phyloP scores from a whole-genome alignment of 1,284 basidiomycete genomes.

The Ustilago bromivora region DNA sequence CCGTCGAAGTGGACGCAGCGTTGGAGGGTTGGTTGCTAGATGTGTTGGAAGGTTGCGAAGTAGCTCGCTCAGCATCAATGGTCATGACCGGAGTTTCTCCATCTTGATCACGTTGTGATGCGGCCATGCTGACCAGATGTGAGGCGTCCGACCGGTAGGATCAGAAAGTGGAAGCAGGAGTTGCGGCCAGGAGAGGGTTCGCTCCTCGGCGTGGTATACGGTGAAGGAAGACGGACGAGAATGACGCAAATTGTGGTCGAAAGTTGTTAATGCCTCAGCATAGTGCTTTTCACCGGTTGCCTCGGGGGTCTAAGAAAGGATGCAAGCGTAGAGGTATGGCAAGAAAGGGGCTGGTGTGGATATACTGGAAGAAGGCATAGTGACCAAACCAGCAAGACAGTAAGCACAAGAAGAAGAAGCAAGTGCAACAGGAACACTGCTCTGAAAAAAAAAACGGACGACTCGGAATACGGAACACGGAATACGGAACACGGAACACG shows the following conservation, averaged over 20 bases:
- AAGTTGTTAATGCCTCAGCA: background rate
- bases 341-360: background rate
- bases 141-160: background rate
- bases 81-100: background rate
- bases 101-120: background rate
- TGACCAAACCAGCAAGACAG: no score
- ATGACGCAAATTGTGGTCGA: background rate
- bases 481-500: background rate
- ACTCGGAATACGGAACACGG: background rate
- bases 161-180: background rate
- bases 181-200: background rate
- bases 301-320: background rate
- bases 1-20: background rate
- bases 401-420: background rate
- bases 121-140: constrained; percentile 12
- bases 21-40: background rate
- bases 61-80: background rate
- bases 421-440: background rate
- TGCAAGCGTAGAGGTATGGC: background rate
- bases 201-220: background rate
- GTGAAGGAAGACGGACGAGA: background rate
- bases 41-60: background rate
- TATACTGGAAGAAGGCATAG: background rate
- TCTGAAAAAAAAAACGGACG: no score
- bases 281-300: background rate